These are phyloP conservation scores for Periconia macrospinosa DNA, from an alignment of 2,329 filamentous ascomycete genomes.

Conservation along the genomic window DNA sequence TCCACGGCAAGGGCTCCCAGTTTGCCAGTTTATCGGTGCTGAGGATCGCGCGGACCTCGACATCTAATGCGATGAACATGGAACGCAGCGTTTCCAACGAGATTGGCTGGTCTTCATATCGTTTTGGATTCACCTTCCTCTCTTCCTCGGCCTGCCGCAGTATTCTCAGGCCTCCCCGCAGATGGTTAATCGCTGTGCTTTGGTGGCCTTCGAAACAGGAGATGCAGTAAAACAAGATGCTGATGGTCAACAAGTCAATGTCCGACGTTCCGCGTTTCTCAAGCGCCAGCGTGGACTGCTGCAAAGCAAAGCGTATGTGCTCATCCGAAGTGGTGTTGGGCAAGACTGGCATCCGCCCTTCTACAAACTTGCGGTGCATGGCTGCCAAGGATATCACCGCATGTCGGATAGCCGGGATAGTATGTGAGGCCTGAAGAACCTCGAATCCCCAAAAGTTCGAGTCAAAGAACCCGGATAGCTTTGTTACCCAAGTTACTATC, in stretches of 20 bases:
- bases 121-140: conserved; percentile 2
- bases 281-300: conserved; percentile 31
- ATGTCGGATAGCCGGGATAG: conserved; percentile 32
- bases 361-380: conserved; percentile 35
- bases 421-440: conserved; percentile 34
- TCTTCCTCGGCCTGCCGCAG: conserved; percentile 28
- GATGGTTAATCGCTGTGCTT: conserved; percentile 27
- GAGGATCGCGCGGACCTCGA: conserved; percentile 33
- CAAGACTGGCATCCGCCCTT: conserved; percentile 20
- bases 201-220: conserved; percentile 38
- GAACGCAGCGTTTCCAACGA: conserved; percentile 29
- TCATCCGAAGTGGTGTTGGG: conserved; percentile 24
- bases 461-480: conserved; percentile 31
- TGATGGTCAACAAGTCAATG: conserved; percentile 31
- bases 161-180: conserved; percentile 34
- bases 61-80: conserved; percentile 34
- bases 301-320: conserved; percentile 32
- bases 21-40: conserved; percentile 13
- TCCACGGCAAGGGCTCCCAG: conserved; percentile 29
- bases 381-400: conserved; percentile 34
- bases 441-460: conserved; percentile 35
- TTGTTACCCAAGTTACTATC: not conserved
- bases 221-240: conserved; percentile 34
- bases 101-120: conserved; percentile 20
- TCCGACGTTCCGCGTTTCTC: conserved; percentile 12